Evolutionary conservation across 1,139 yeast species (phyloP).

Genomic region (Yamadazyma epiphylla): DNA sequence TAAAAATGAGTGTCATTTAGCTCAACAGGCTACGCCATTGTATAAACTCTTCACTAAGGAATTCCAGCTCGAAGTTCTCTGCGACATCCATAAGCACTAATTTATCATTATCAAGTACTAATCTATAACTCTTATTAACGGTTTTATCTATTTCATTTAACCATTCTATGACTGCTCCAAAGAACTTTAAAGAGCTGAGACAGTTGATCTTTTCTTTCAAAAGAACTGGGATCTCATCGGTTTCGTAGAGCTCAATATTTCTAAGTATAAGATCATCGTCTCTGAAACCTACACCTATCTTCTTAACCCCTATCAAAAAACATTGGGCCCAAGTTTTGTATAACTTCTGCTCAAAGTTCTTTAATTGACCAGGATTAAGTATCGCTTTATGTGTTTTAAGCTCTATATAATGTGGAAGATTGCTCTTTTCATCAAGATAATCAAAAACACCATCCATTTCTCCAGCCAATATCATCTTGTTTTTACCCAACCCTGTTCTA

Average conservation of each 20-base stretch:
- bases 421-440: constrained; percentile 48
- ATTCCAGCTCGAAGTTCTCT: constrained; percentile 11
- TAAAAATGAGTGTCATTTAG: too few species aligned
- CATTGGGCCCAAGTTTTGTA: constrained; percentile 91
- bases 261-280: constrained; percentile 63
- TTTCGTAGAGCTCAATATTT: constrained; percentile 68
- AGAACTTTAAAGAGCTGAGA: constrained; percentile 76
- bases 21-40: too few species aligned
- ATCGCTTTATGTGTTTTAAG: constrained; percentile 69
- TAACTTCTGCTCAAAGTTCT: constrained; percentile 67
- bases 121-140: constrained; percentile 7
- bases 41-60: constrained; percentile 11
- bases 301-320: constrained; percentile 77
- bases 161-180: constrained; percentile 84
- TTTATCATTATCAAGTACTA: constrained; percentile 7
- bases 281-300: constrained; percentile 80
- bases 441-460: constrained; percentile 91
- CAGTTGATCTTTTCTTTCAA: constrained; percentile 64
- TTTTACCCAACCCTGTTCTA: constrained; percentile 76
- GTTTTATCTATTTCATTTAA: constrained; percentile 49
- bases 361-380: constrained; percentile 47
- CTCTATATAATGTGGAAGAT: constrained; percentile 76
- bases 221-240: constrained; percentile 72
- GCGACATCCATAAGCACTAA: constrained; percentile 6
- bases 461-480: constrained; percentile 72